phyloP scores from a whole-genome alignment of 31 red algal species.

The Odonthalia washingtoniensis region DNA sequence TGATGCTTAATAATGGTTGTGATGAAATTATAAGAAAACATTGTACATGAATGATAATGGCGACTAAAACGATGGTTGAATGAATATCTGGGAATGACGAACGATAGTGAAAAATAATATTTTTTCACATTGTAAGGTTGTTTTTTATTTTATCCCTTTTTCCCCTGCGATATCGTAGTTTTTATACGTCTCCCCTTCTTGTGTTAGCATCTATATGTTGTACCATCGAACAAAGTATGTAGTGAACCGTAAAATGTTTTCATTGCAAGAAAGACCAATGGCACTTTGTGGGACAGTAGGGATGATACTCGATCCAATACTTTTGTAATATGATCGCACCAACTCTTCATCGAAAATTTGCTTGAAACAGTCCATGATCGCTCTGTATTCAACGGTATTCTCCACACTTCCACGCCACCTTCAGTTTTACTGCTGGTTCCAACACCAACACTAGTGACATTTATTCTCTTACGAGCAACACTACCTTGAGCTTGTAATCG shows the following conservation, averaged over 20 bases:
- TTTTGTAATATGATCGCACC: conserved; percentile 43
- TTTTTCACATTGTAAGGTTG: neutral
- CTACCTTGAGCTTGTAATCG: conserved; percentile 57
- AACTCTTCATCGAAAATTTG: conserved; percentile 52
- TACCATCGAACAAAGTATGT: neutral
- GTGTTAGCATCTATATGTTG: neutral
- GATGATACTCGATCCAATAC: conserved; percentile 50
- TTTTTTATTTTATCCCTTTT: neutral
- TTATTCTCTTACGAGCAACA: too few species aligned
- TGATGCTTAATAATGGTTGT: too few species aligned
- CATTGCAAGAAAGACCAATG: conserved; percentile 52
- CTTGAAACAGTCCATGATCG: conserved; percentile 55
- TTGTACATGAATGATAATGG: too few species aligned
- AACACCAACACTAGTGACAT: too few species aligned
- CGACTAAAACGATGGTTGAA: neutral
- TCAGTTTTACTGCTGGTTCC: too few species aligned
- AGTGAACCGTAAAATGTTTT: conserved; percentile 32
- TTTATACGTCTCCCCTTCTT: neutral
- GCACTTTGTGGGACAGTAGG: conserved; percentile 63
- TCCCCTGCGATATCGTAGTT: neutral
- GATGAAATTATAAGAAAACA: neutral
- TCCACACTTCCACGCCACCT: too few species aligned
- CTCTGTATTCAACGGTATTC: conserved; percentile 48
- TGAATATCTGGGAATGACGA: neutral
- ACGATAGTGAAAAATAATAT: neutral